Evolutionary conservation across 805 yeast genomes (phyloP).

Genomic region (Yarrowia deformans): DNA sequence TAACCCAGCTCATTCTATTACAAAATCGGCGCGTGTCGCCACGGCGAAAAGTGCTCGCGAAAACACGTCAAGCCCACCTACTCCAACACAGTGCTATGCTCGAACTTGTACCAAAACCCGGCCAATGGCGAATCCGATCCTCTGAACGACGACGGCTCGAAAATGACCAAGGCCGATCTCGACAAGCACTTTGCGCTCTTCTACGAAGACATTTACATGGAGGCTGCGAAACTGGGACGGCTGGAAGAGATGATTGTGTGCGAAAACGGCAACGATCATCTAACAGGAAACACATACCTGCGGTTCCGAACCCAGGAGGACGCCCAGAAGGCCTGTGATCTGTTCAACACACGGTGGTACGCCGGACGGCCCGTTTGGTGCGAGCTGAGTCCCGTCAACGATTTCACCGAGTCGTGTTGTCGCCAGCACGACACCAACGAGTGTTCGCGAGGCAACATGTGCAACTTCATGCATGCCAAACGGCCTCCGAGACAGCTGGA

Average conservation of each 20-base stretch:
- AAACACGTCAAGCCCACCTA: slow-evolving; percentile 67
- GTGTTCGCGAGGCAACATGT: slow-evolving; percentile 81
- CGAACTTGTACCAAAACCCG: slow-evolving; percentile 72
- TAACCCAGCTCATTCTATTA: slow-evolving; percentile 59
- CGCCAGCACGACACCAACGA: slow-evolving; percentile 66
- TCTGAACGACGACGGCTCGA: slow-evolving; percentile 42
- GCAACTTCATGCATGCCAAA: slow-evolving; percentile 86
- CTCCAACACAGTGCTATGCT: slow-evolving; percentile 69
- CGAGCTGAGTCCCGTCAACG: slow-evolving; percentile 77
- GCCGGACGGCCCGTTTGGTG: slow-evolving; percentile 77
- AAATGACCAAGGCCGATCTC: slow-evolving; percentile 51
- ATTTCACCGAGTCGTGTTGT: slow-evolving; percentile 76
- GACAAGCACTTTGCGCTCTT: slow-evolving; percentile 65
- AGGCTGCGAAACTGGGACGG: slow-evolving; percentile 59
- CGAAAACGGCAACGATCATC: slow-evolving; percentile 77
- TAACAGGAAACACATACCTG: slow-evolving; percentile 86
- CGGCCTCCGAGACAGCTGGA: slow-evolving; percentile 59
- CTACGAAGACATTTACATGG: slow-evolving; percentile 74
- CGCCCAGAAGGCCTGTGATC: slow-evolving; percentile 66
- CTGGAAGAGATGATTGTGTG: slow-evolving; percentile 74
- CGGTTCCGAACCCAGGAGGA: slow-evolving; percentile 61
- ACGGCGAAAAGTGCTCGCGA: slow-evolving; percentile 86
- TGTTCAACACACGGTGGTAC: slow-evolving; percentile 83
- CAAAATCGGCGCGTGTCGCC: slow-evolving; percentile 92
- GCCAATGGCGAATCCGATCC: slow-evolving; percentile 44